Evolutionary conservation across 2,329 filamentous ascomycete species (phyloP).

Genomic region (Pseudocercospora eumusae): DNA sequence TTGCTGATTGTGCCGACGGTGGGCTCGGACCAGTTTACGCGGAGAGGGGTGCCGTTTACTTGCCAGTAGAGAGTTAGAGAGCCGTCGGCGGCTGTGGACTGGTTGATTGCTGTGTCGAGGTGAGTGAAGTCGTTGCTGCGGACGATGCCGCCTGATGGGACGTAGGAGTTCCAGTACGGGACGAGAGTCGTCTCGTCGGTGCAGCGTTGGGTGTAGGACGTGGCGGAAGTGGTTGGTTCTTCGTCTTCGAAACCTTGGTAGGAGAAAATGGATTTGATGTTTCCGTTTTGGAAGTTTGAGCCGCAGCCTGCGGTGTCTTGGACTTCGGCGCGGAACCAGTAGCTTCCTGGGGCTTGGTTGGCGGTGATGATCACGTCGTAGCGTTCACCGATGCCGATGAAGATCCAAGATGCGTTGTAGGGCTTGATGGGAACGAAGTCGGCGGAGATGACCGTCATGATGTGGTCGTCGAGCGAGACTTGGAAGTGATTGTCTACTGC

Average conservation of each 20-base stretch:
- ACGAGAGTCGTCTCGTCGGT: conserved; percentile 45
- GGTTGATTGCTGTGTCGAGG: conserved; percentile 36
- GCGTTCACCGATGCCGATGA: conserved; percentile 45
- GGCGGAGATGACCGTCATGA: conserved; percentile 41
- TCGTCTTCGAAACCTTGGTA: conserved; percentile 42
- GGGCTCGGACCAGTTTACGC: conserved; percentile 48
- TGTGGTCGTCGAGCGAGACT: conserved; percentile 42
- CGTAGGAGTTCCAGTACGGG: conserved; percentile 43
- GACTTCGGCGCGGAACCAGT: conserved; percentile 42
- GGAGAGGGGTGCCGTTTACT: conserved; percentile 48
- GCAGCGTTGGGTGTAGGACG: conserved; percentile 43
- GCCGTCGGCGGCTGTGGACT: conserved; percentile 35
- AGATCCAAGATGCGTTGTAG: conserved; percentile 35
- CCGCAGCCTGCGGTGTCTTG: conserved; percentile 38
- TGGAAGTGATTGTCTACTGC: conserved; percentile 49
- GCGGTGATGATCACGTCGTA: conserved; percentile 46
- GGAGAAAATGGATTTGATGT: conserved; percentile 43
- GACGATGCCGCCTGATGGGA: conserved; percentile 37
- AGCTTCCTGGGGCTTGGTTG: conserved; percentile 38
- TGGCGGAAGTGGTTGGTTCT: conserved; percentile 36
- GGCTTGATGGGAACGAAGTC: conserved; percentile 44
- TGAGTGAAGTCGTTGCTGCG: conserved; percentile 26
- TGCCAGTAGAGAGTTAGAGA: conserved; percentile 42
- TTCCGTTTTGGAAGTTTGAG: conserved; percentile 35
- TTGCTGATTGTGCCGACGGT: conserved; percentile 48